Conservation (phyloP, 2,329 filamentous ascomycete species). For the Anisogramma anomala region DNA sequence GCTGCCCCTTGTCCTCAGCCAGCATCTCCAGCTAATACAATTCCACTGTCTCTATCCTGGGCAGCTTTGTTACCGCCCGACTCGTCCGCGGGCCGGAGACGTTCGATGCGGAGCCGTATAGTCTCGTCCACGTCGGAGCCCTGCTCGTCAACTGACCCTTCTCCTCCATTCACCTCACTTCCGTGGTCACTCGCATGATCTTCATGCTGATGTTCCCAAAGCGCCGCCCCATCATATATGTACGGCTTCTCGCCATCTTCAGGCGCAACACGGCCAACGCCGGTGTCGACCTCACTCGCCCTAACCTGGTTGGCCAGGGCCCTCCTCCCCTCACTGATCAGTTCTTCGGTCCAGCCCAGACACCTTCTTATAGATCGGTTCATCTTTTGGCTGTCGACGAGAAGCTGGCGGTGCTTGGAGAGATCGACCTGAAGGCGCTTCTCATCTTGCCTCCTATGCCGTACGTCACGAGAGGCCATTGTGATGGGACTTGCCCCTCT, state of each 20-base stretch:
- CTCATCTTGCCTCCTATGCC: constrained; percentile 63
- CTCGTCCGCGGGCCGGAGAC: constrained; percentile 5
- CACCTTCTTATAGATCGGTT: constrained; percentile 89
- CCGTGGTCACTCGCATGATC: background rate
- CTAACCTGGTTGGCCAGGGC: constrained; percentile 74
- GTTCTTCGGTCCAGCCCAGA: constrained; percentile 75
- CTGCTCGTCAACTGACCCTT: background rate
- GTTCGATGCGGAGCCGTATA: constrained; percentile 11
- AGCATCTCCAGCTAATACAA: constrained; percentile 12
- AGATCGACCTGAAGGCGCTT: constrained; percentile 75
- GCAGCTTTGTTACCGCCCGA: constrained; percentile 4
- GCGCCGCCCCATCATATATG: constrained; percentile 12
- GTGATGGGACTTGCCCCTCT: constrained; percentile 29
- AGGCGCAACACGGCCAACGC: constrained; percentile 61
- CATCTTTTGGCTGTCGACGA: constrained; percentile 86
- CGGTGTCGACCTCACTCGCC: constrained; percentile 68
- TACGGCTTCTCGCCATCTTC: constrained; percentile 48
- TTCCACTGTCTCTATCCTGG: constrained; percentile 14
- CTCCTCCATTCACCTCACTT: background rate
- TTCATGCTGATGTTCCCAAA: constrained; percentile 9
- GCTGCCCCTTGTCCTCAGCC: background rate
- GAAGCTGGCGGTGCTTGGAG: constrained; percentile 74
- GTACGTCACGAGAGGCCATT: constrained; percentile 31
- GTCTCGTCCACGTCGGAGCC: constrained; percentile 10
- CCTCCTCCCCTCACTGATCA: constrained; percentile 80